Evolutionary conservation across 306 rosid genomes (phyloP), one percentile per base, ranked within the genome.

Genomic region (Cicer judaicum): DNA sequence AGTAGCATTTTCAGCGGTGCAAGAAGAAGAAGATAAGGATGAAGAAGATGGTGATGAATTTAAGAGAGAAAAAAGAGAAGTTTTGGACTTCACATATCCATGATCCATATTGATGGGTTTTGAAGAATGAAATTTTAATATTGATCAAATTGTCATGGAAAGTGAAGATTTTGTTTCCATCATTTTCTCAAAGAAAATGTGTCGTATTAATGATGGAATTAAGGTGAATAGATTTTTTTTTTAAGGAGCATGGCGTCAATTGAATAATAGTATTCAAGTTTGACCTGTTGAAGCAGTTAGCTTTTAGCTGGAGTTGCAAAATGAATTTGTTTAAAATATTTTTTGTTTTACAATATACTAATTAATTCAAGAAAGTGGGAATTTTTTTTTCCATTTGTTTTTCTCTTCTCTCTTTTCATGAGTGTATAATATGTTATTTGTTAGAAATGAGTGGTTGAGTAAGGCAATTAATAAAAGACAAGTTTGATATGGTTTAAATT

Each of bases 401-500:
- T 7, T 21, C 15, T 66, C 42, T 12, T 54, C 48, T 75, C 49
- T 77, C 76, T 75, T 43, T 74, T 16, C 29, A 18, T 78, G 72
- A 61, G 36, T 49, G 57, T 61, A 72, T 68, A 62, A 34, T 70
- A 42, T 18, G 10, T 6, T 34, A 21, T 62, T 63, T 60, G 29
- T 67, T 70, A 68, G 76, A 70, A 64, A 46, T 62, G 86, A 81
- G 87, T 79, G 81, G 90, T 85, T 83, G 87, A 80, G 74, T 65
- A 6, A 73, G 57, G 64, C 47, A 70, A 65, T 29, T 3, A 66
- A 78, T 34, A 76, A 70, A 81, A 64, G 85, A 74, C 76, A 68
- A 77, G 74, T 14, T 65, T 42, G 64, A 53, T 53, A 53, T 47
- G 68, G 34, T 24, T 29, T 3, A 29, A 29, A 3, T 29, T 29